Percentiles rank a stretch among this genome's conserved stretches.
Evolutionary conservation across 2,329 filamentous ascomycete species (phyloP).

Genomic region (Cladosporium sp.): DNA sequence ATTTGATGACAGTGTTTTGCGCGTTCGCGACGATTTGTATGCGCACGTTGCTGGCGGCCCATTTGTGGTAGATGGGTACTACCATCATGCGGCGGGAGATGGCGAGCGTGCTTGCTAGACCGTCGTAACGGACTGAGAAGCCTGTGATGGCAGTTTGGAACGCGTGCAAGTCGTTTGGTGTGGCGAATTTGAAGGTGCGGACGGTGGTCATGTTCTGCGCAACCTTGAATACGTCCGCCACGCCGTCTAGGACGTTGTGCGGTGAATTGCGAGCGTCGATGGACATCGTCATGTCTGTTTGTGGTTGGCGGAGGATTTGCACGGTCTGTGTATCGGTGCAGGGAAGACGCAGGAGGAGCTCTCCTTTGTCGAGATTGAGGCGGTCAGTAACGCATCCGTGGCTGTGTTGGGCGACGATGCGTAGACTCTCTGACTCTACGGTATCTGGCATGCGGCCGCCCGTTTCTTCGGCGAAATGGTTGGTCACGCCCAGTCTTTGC

Average conservation of each 20-base stretch:
- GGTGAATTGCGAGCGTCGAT: conserved; percentile 51
- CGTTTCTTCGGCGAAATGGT: conserved; percentile 59
- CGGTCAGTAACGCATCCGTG: conserved; percentile 42
- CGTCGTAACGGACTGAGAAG: conserved; percentile 61
- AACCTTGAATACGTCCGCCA: conserved; percentile 63
- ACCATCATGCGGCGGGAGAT: conserved; percentile 77
- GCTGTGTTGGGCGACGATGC: conserved; percentile 64
- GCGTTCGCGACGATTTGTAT: conserved; percentile 69
- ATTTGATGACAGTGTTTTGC: conserved; percentile 71
- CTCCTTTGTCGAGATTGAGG: conserved; percentile 67
- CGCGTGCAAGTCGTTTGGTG: conserved; percentile 63
- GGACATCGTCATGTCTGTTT: conserved; percentile 75
- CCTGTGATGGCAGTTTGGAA: conserved; percentile 81
- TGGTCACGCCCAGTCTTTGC: conserved; percentile 71
- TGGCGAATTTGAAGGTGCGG: conserved; percentile 60
- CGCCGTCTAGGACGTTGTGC: conserved; percentile 55
- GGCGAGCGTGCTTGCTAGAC: conserved; percentile 68
- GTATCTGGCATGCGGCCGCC: conserved; percentile 63
- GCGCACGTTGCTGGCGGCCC: conserved; percentile 78
- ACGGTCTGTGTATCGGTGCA: conserved; percentile 54
- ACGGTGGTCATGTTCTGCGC: conserved; percentile 55
- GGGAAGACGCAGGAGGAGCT: conserved; percentile 49
- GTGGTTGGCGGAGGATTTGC: conserved; percentile 68
- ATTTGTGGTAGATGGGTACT: conserved; percentile 90
- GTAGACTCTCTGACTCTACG: conserved; percentile 73